These are phyloP conservation scores for Polygonum aviculare DNA, from an alignment of 148 eudicot genomes.

Conservation along the genomic window DNA sequence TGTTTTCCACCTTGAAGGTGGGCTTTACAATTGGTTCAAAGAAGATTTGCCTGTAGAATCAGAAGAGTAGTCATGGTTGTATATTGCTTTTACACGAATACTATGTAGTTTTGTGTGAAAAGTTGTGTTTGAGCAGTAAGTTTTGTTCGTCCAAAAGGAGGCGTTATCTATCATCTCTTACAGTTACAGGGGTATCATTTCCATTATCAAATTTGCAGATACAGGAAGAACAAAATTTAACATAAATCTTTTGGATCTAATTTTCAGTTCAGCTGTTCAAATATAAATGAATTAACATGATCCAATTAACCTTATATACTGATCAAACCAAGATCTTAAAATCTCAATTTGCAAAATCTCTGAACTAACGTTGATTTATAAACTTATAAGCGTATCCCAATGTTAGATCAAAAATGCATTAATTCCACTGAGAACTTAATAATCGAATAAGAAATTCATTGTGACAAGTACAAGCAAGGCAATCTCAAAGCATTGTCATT, in stretches of 20 bases:
- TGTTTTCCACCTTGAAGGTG: conserved; percentile 93
- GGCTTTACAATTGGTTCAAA: conserved; percentile 76
- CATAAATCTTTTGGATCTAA: background rate
- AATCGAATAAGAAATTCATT: background rate
- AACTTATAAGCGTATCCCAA: background rate
- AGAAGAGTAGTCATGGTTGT: conserved; percentile 16
- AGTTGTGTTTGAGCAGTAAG: conserved; percentile 1
- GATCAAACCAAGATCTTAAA: background rate
- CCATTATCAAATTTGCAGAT: background rate
- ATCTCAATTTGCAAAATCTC: background rate
- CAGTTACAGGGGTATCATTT: background rate
- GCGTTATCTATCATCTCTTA: background rate
- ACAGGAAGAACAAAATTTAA: background rate
- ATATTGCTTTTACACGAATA: background rate
- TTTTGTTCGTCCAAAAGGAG: conserved; percentile 7
- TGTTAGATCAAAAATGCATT: background rate
- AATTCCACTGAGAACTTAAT: background rate
- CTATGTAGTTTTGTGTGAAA: conserved; percentile 11
- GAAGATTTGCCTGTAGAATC: conserved; percentile 62
- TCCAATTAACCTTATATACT: background rate
- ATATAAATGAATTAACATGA: background rate
- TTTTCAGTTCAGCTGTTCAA: background rate
- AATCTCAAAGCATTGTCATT: background rate
- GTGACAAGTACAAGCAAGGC: background rate
- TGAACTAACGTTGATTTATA: background rate